Evolutionary conservation across 1,284 basidiomycete species (phyloP), one percentile per base, ranked within the genome.

Genomic region (Apiotrichum mycotoxinovorans): DNA sequence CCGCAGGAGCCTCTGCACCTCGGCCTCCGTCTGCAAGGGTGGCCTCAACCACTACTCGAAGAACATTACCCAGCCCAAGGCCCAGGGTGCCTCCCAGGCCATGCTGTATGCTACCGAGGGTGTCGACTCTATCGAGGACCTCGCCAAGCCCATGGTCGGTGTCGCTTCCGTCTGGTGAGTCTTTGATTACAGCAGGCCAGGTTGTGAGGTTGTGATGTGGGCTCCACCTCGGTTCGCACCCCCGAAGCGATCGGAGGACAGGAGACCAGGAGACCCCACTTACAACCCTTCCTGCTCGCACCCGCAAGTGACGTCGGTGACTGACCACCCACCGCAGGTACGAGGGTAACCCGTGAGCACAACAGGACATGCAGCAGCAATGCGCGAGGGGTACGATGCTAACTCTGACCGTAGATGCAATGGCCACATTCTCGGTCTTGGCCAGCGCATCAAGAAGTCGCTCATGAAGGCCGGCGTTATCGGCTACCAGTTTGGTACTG

Each of bases 61-160:
- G 65, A 82, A 81, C 22, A 83, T 96, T 68, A 96, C 93, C 14
- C 85, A 88, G 72, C 87, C 89, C 30, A 97, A 97, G 76, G 86
- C 86, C 68, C 93, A 97, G 75, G 93, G 90, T 46, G 93, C 92
- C 42, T 91, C 89, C 71, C 92, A 93, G 89, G 93, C 93, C 27
- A 97, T 97, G 93, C 79, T 97, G 48, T 97, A 93, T 75, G 93
- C 92, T 22, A 97, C 93, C 1, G 93, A 96, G 27, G 92, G 91
- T 26, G 83, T 97, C 59, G 79, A 83, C 30, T 79, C 69, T 26
- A 87, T 92, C 63, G 82, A 81, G 14, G 93, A 97, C 64, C 87
- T 97, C 62, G 80, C 89, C 69, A 96, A 94, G 77, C 86, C 92
- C 54, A 96, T 97, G 93, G 88, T 97, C 60, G 93, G 93, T 58